Percentiles rank a stretch among this genome's conserved stretches.
Evolutionary conservation across 805 yeast genomes (phyloP).

Genomic region (Candida mattraensis): DNA sequence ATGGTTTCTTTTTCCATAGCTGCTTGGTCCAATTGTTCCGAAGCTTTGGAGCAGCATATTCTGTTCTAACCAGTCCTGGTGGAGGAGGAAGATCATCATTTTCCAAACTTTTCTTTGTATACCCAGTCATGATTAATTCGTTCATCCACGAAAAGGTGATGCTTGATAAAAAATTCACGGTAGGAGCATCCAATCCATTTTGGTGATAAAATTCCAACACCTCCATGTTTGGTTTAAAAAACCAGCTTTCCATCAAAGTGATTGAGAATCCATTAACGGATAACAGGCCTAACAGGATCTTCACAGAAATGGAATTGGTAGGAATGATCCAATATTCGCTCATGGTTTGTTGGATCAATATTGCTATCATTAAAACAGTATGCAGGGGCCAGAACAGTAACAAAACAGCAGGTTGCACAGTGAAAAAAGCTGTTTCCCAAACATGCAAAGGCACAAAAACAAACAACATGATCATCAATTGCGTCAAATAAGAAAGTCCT

Average conservation of each 20-base stretch:
- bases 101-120: constrained; percentile 32
- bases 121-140: constrained; percentile 73
- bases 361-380: constrained; percentile 9
- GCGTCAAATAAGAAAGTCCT: constrained; percentile 12
- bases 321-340: constrained; percentile 30
- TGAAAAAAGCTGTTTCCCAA: constrained; percentile 42
- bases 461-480: constrained; percentile 15
- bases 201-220: constrained; percentile 36
- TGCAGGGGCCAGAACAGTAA: constrained; percentile 42
- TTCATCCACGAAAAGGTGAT: constrained; percentile 93
- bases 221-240: constrained; percentile 39
- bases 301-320: constrained; percentile 5
- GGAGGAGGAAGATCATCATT: constrained; percentile 44
- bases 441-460: constrained; percentile 43
- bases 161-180: constrained; percentile 66
- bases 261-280: constrained; percentile 35
- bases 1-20: constrained; percentile 26
- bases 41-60: constrained; percentile 32
- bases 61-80: constrained; percentile 38
- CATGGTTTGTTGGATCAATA: constrained; percentile 27
- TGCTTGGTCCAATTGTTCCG: constrained; percentile 37
- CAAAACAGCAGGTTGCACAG: constrained; percentile 39
- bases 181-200: constrained; percentile 26
- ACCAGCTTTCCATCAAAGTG: constrained; percentile 39
- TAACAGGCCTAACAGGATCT: constrained; percentile 29